Evolutionary conservation across 1,139 yeast genomes (phyloP), one percentile per base, ranked within the genome.

Genomic region (Zygoascus sp.): DNA sequence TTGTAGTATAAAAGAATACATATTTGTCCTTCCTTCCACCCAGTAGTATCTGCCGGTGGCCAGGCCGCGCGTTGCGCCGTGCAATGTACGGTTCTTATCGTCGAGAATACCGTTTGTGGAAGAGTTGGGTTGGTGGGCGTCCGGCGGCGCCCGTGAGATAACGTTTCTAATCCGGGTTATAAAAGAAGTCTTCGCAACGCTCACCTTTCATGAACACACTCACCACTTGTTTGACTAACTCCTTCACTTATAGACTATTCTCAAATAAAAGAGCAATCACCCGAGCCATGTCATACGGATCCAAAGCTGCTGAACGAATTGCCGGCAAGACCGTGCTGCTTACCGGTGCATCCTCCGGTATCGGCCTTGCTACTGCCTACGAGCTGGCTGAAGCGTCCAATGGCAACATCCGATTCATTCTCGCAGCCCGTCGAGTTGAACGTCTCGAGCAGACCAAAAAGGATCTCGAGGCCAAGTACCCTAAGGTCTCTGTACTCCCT

Each of bases 291-390:
- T 49, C 77, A 68, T 78, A 70, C 69, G 83, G 82, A 53, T 45
- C 69, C 13, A 70, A 67, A 56, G 83, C 83, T 45, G 80, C 80
- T 28, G 75, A 75, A 53, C 72, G 92, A 60, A 68, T 83, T 44
- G 78, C 81, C 23, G 75, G 77, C 50, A 81, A 82, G 59, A 73
- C 75, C 28, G 70, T 80, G 32, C 73, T 84, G 32, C 75, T 83
- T 59, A 83, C 92, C 15, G 92, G 92, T 25, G 90, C 90, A 15
- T 79, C 86, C 30, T 76, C 87, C 3, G 90, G 90, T 10, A 84
- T 84, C 58, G 94, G 94, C 25, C 75, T 76, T 59, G 89, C 92
- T 20, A 82, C 89, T 10, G 95, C 94, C 2, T 60, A 69, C 32
- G 89, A 83, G 60, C 80, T 84, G 54, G 83, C 86, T 41, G 74